Base-by-base conservation (phyloP, 2,329 filamentous ascomycete genomes). In the Madurella mycetomatis region DNA sequence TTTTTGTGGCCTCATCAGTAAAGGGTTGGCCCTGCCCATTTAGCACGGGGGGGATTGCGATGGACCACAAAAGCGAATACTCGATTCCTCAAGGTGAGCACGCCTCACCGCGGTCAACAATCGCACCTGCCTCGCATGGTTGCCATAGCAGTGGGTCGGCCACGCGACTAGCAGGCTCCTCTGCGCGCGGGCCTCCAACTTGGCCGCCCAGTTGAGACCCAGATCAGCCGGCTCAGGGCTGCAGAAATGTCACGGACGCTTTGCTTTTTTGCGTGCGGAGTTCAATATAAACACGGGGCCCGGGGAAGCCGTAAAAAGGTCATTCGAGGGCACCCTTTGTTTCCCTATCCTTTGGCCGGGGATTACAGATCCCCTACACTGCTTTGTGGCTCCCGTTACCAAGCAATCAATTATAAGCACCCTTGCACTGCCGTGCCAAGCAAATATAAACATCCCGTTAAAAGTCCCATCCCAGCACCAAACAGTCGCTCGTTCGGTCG, bases 61-160 rank as follows among this genome's bases (percentile, higher is more conserved):
- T n/a, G n/a, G n/a, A n/a, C n/a, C n/a, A n/a, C n/a, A n/a, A n/a
- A n/a, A n/a, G n/a, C n/a, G n/a, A n/a, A n/a, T n/a, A n/a, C n/a
- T n/a, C n/a, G n/a, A n/a, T n/a, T n/a, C n/a, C n/a, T n/a, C n/a
- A n/a, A n/a, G n/a, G n/a, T n/a, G n/a, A n/a, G n/a, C n/a, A n/a
- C n/a, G n/a, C n/a, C n/a, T n/a, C n/a, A n/a, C n/a, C n/a, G n/a
- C n/a, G n/a, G n/a, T n/a, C n/a, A n/a, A n/a, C 52, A 47, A 41
- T 34, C 31, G 4, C 2, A 32, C n/a, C n/a, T n/a, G 31, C 12
- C 13, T 41, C 44, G 51, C 44, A 49, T 43, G 49, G 56, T 58
- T 55, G 56, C 56, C 49, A 47, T 47, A 45, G 52, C 56, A 58
- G 52, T 58, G 31, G 37, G 32, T 46, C 11, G 13, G 37, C 12